Evolutionary conservation across 1,284 basidiomycete species (phyloP), one percentile per base, ranked within the genome.

Genomic region (Irpex sp.): DNA sequence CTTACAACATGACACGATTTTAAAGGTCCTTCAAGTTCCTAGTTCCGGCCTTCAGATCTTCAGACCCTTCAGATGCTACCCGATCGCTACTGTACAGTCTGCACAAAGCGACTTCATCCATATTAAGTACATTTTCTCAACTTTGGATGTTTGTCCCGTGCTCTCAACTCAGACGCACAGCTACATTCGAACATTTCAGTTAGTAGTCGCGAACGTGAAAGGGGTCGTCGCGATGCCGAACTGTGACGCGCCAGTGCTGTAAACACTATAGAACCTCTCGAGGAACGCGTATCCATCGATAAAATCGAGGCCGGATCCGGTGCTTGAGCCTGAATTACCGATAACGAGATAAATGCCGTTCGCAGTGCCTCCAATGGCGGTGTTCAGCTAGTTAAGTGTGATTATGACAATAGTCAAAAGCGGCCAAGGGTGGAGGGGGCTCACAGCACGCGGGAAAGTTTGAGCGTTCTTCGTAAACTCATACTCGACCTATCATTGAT

Each of bases 241-340:
- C 5, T 65, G 75, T 19, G 9, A 8, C 4, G 57, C 56, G 72
- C 83, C 82, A 47, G 81, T 83, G 67, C 89, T 88, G 69, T 74
- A 88, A 19, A 87, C 84, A 15, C 79, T 77, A 74, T 88, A 89
- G 79, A 83, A 89, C 26, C 87, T 82, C 72, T 89, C 83, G 11
- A 79, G 68, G 56, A 71, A 75, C 36, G 66, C 58, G 61, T 9
- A 43, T 15, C 26, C 26, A 26, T 26, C 26, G 26, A 43, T 43
- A 43, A 43, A 43, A 43, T 26, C 26, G 26, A 26, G 26, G 26
- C 26, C 26, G 26, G 26, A 26, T 26, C 26, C 26, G 61, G 36
- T 9, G 55, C 59, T 8, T n/a, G 50, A 43, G 15, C 71, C 70
- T 13, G 70, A 55, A 66, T 72, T 66, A 33, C 64, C 66, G 15